Base-by-base conservation (phyloP, 164 flowering plant species). In the Echeveria elegans region DNA sequence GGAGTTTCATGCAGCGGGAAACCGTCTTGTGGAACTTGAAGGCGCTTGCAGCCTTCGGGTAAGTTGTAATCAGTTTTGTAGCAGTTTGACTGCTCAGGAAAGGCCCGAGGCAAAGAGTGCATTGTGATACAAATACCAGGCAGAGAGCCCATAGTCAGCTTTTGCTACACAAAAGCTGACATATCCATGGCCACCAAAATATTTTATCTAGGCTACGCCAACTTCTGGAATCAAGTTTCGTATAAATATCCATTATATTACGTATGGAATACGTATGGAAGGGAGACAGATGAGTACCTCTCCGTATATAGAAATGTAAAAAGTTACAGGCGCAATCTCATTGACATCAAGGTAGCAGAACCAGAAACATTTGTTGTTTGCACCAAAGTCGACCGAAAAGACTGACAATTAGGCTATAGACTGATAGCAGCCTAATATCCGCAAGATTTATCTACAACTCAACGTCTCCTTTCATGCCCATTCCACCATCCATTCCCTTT, bases 401-500 rank as follows among this genome's bases (percentile, higher is more conserved):
- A 56, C 59, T 56, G 19, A 28, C 32, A 28, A 9, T 56, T 28
- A 28, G 61, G 19, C 61, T 26, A 28, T 56, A 4, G 19, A 29
- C 61, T 12, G 31, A 56, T 19, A 56, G 31, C 32, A 26, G 32
- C 61, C 50, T 45, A 45, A 45, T n/a, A 23, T 52, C 19, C 32
- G 5, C 19, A 19, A 56, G 61, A 56, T 56, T 21, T 28, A 56
- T 28, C 32, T 56, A 28, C 29, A 53, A 12, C 2, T 29, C 37
- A 56, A 15, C 32, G 61, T 56, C 61, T 56, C 61, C 32, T 56
- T 4, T 56, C 61, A 56, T 28, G 32, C 9, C 15, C 61, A 56
- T 28, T 56, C 61, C 61, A 56, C 61, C 61, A 29, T 14, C 32
- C 61, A 14, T 56, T 56, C 32, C 61, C 61, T 26, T 56, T 56